Evolutionary conservation across 2,329 filamentous ascomycete species (phyloP), one percentile per base, ranked within the genome.

Genomic region (Fusarium domesticum): DNA sequence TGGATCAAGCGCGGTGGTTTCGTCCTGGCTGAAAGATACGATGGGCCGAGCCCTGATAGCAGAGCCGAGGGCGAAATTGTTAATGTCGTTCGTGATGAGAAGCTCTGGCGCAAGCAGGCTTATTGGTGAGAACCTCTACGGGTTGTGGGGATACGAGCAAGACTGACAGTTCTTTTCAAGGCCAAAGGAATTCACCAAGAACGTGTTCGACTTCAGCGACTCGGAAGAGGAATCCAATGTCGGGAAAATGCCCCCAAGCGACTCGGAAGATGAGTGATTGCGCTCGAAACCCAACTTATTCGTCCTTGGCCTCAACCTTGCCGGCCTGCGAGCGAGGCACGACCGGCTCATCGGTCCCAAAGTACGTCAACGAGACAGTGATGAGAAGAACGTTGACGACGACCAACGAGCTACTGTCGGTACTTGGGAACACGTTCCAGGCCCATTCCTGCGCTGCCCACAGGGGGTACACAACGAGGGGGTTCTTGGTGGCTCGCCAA

Each of bases 391-490:
- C 80, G 18, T 75, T 75, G 12, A 98, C 87, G 7, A 90, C 91
- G 14, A 75, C 70, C 12, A 62, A 64, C 5, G 79, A 82, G 61
- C 78, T 82, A 37, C 61, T 47, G 20, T 69, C 61, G 5, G 78
- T 82, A 63, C 89, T 95, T n/a, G 91, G 91, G 63, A 87, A 96
- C 8, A 91, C 82, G 58, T 96, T 95, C 91, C 91, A 96, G 11
- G 87, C 89, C 84, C 86, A 91, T 66, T 96, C 91, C 67, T 96
- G 91, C 47, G 80, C 74, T 3, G 74, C 77, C 86, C 88, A 96
- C 8, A 91, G 67, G 4, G 69, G 70, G 59, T 84, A 84, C 55
- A 89, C 79, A 23, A 85, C 59, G 10, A 85, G 62, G 0, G 86
- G 84, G 58, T 85, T 83, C 48, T 83, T 71, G 1, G 84, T 83